Conservation (phyloP, 441 rosid genomes). For the Codiaeum variegatum region DNA sequence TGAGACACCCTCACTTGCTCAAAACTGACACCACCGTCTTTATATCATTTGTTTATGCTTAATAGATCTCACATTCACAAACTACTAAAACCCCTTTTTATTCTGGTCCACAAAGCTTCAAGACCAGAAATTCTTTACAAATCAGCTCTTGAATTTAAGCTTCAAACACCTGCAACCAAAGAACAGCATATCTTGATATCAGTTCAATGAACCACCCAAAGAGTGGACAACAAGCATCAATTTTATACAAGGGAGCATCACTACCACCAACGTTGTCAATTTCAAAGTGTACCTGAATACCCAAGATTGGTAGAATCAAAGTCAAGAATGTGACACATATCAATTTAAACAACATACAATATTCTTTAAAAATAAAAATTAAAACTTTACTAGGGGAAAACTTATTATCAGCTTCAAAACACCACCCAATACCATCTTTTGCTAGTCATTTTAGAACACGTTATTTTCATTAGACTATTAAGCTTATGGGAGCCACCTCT, state of each 20-base stretch:
- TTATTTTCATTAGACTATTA: neutral
- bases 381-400: constrained; percentile 10
- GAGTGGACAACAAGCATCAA: constrained; percentile 55
- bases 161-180: constrained; percentile 49
- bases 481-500: constrained; percentile 10
- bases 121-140: constrained; percentile 33
- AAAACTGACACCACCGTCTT: constrained; percentile 64
- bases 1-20: constrained; percentile 68
- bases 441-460: constrained; percentile 21
- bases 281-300: constrained; percentile 24
- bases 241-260: constrained; percentile 36
- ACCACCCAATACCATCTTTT: constrained; percentile 15
- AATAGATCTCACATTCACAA: constrained; percentile 38
- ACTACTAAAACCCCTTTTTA: constrained; percentile 16
- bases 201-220: constrained; percentile 42
- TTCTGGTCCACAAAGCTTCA: constrained; percentile 26
- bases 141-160: constrained; percentile 30
- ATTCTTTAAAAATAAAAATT: constrained; percentile 15
- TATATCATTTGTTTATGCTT: constrained; percentile 38
- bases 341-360: constrained; percentile 26
- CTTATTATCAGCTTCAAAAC: neutral
- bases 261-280: constrained; percentile 42
- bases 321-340: constrained; percentile 31
- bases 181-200: constrained; percentile 40
- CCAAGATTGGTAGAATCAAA: constrained; percentile 26